Base-by-base conservation (phyloP, 1,284 basidiomycete genomes). In the Sphaerobolus stellatus region DNA sequence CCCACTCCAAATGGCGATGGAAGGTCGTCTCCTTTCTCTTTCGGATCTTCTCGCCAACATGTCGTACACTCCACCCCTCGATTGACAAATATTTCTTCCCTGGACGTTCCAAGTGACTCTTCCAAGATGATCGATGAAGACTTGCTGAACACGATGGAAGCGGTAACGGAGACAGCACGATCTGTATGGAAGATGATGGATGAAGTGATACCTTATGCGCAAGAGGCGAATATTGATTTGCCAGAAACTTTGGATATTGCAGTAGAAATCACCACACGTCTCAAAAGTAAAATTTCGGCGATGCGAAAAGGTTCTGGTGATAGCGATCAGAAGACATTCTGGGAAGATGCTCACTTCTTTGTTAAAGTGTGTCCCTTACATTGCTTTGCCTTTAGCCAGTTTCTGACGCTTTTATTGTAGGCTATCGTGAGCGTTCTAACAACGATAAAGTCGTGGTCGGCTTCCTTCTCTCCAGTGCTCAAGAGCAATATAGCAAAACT, bases 151-250 rank as follows among this genome's bases (percentile, higher is more conserved):
- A 83, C 86, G 13, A 82, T 91, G 67, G 80, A 81, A 58, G 69
- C 72, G 13, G 86, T 88, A 29, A 78, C 90, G 8, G 80, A 84
- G 20, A 77, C 84, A 8, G 88, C 88, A n/a, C 83, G 85, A 1
- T 72, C 75, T 36, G 83, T 88, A 27, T 92, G 89, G 86, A 75
- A 80, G 56, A 79, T 84, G 74, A 80, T 88, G 66, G 81, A 84
- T 63, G 80, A 81, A 55, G 74, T 85, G 52, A 66, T 85, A 31
- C 72, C 69, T 20, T 78, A 82, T 28, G 67, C 73, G 31, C 58
- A 75, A 38, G 75, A 75, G 33, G 57, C 64, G 22, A 70, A 66
- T 27, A 66, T 65, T 24, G 76, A 83, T 38, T 66, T 84, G 50
- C 67, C 70, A 45, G 80, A 81, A 44, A 76, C 71, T 36, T 70